phyloP scores from a whole-genome alignment of 2,329 filamentous ascomycete genomes.

The Venturiaceae sp. region DNA sequence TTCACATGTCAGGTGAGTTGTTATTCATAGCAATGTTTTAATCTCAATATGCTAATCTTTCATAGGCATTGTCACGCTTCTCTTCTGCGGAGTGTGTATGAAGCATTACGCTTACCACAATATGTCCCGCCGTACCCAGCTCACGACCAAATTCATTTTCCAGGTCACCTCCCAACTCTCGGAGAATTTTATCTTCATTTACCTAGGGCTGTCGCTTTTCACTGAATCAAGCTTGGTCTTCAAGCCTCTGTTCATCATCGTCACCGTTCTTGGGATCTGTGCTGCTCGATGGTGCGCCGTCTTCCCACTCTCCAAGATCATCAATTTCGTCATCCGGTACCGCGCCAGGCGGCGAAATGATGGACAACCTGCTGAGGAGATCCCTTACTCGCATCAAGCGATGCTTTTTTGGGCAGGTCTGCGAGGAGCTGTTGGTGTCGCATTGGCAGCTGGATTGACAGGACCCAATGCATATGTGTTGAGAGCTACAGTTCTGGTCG shows the following conservation, averaged over 20 bases:
- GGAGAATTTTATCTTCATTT: conserved; percentile 99
- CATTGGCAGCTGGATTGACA: conserved; percentile 77
- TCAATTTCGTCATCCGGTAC: conserved; percentile 90
- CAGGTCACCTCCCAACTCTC: conserved; percentile 89
- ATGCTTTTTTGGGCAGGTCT: conserved; percentile 99
- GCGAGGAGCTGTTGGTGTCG: conserved; percentile 90
- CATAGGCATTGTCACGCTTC: conserved; percentile 81
- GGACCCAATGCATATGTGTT: conserved; percentile 75
- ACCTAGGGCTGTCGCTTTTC: conserved; percentile 88
- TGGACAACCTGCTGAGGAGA: conserved; percentile 69
- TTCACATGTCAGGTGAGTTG: conserved; percentile 85
- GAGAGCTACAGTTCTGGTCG: conserved; percentile 90
- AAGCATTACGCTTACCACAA: conserved; percentile 99
- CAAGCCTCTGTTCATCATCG: conserved; percentile 89
- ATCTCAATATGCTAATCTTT: background rate
- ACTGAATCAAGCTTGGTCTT: conserved; percentile 82
- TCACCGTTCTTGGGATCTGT: conserved; percentile 86
- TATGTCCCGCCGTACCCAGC: conserved; percentile 94
- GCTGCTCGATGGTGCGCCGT: conserved; percentile 88
- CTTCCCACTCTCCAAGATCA: conserved; percentile 78
- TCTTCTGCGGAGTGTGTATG: conserved; percentile 96
- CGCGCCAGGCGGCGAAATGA: conserved; percentile 63
- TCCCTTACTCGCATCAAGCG: conserved; percentile 93
- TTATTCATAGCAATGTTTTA: background rate
- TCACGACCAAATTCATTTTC: conserved; percentile 97